Evolutionary conservation across 805 yeast genomes (phyloP).

Genomic region (Saccharomycopsis microspora): DNA sequence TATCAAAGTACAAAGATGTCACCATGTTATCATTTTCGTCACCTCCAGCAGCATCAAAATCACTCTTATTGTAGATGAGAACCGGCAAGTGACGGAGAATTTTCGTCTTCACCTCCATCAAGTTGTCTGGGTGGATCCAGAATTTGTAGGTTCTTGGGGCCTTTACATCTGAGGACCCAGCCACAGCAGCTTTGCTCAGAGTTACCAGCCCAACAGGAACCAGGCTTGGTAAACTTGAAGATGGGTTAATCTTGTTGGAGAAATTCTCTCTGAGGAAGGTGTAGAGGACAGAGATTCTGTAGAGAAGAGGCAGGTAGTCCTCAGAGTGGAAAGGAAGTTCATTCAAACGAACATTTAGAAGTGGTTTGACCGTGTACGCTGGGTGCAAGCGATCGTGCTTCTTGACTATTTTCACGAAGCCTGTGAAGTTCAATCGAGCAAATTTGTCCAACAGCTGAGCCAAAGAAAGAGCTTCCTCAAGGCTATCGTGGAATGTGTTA

Average conservation of each 20-base stretch:
- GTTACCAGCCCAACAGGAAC: slow-evolving; percentile 23
- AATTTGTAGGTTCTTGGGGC: slow-evolving; percentile 63
- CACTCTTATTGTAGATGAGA: slow-evolving; percentile 52
- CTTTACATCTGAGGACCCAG: slow-evolving; percentile 23
- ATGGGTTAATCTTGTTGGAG: slow-evolving; percentile 22
- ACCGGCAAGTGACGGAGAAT: slow-evolving; percentile 90
- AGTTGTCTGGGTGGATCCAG: slow-evolving; percentile 94
- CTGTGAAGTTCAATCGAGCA: slow-evolving; percentile 87
- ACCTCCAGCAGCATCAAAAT: slow-evolving; percentile 35
- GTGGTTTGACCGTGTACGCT: slow-evolving; percentile 79
- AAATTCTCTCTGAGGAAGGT: slow-evolving; percentile 71
- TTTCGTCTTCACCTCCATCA: slow-evolving; percentile 96
- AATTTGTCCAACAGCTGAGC: slow-evolving; percentile 86
- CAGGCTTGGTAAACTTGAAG: slow-evolving; percentile 24
- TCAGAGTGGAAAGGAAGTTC: slow-evolving; percentile 88
- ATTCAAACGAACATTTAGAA: slow-evolving; percentile 78
- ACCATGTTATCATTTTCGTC: slow-evolving; percentile 61
- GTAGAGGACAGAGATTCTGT: slow-evolving; percentile 72
- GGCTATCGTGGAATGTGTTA: slow-evolving; percentile 45
- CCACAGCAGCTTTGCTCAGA: slow-evolving; percentile 26
- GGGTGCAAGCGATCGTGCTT: slow-evolving; percentile 91
- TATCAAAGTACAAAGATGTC: slow-evolving; percentile 83
- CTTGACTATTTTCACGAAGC: slow-evolving; percentile 87
- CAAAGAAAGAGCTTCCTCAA: slow-evolving; percentile 63
- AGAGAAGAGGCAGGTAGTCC: slow-evolving; percentile 85